Conservation (phyloP, 2,329 filamentous ascomycete genomes). For the Rhytidhysteron rufulum region DNA sequence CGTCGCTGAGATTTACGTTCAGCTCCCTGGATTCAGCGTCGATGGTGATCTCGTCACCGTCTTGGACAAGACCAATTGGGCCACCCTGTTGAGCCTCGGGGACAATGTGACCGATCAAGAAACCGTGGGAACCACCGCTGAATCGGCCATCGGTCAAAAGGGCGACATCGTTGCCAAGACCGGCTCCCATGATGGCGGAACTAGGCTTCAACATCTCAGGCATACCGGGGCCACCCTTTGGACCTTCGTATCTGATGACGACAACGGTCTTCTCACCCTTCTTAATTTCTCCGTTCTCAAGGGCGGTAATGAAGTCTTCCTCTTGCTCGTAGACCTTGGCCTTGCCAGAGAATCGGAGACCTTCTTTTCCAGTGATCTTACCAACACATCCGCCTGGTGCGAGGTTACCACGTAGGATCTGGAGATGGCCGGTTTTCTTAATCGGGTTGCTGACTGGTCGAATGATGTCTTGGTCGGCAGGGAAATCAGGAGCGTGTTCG, state of each 20-base stretch:
- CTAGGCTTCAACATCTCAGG: slow-evolving; percentile 71
- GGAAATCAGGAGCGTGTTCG: slow-evolving; percentile 59
- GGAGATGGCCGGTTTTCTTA: slow-evolving; percentile 68
- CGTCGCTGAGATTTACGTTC: slow-evolving; percentile 63
- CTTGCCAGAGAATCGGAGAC: slow-evolving; percentile 63
- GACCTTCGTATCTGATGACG: slow-evolving; percentile 71
- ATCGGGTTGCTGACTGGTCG: slow-evolving; percentile 65
- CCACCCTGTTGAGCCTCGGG: slow-evolving; percentile 84
- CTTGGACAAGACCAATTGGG: slow-evolving; percentile 75
- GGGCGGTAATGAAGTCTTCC: slow-evolving; percentile 63
- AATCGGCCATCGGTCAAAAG: slow-evolving; percentile 73
- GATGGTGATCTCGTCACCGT: slow-evolving; percentile 78
- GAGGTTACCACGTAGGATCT: slow-evolving; percentile 66
- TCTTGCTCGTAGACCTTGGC: slow-evolving; percentile 68
- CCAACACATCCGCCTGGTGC: slow-evolving; percentile 68
- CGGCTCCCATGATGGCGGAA: slow-evolving; percentile 70
- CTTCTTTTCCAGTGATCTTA: slow-evolving; percentile 76
- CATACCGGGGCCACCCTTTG: slow-evolving; percentile 72
- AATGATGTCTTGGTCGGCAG: slow-evolving; percentile 67
- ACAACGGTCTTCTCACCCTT: slow-evolving; percentile 75
- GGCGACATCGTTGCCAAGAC: slow-evolving; percentile 68
- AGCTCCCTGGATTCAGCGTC: slow-evolving; percentile 70
- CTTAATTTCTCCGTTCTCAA: slow-evolving; percentile 66
- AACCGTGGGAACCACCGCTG: slow-evolving; percentile 78
- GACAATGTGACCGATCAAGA: slow-evolving; percentile 83